These are phyloP conservation scores for Fusarium sp. DNA, from an alignment of 2,329 filamentous ascomycete species.

Conservation along the genomic window DNA sequence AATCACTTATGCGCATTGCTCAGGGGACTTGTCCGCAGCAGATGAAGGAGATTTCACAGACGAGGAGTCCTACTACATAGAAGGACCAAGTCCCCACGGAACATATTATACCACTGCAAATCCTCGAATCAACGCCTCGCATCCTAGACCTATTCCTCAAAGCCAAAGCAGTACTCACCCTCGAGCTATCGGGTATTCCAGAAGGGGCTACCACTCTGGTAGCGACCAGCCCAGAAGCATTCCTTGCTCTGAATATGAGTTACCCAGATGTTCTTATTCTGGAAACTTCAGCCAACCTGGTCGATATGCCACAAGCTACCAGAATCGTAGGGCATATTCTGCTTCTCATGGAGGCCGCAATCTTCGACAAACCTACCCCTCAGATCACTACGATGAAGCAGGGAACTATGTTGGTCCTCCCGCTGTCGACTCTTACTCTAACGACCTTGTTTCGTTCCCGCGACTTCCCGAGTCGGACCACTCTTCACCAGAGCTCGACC, in stretches of 20 bases:
- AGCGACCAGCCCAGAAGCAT: not conserved
- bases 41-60: conserved; percentile 3
- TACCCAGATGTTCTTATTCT: conserved; percentile 11
- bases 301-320: conserved; percentile 12
- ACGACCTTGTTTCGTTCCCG: conserved; percentile 25
- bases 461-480: conserved; percentile 13
- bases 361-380: conserved; percentile 19
- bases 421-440: not conserved
- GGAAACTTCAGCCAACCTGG: conserved; percentile 21
- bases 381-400: conserved; percentile 23
- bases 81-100: conserved; percentile 13
- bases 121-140: not conserved
- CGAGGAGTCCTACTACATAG: conserved; percentile 1
- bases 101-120: conserved; percentile 13
- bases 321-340: conserved; percentile 15
- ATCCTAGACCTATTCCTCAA: not conserved
- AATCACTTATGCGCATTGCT: not conserved
- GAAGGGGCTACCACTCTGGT: not conserved
- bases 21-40: not conserved
- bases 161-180: not conserved
- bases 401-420: conserved; percentile 28
- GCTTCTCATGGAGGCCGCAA: conserved; percentile 6
- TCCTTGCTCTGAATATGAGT: not conserved
- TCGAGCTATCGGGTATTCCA: not conserved
- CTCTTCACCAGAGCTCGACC: conserved; percentile 1